Percentiles rank a stretch among this genome's conserved stretches.
Conservation (phyloP, 1,284 basidiomycete genomes). For the Phenoliferia sp. region DNA sequence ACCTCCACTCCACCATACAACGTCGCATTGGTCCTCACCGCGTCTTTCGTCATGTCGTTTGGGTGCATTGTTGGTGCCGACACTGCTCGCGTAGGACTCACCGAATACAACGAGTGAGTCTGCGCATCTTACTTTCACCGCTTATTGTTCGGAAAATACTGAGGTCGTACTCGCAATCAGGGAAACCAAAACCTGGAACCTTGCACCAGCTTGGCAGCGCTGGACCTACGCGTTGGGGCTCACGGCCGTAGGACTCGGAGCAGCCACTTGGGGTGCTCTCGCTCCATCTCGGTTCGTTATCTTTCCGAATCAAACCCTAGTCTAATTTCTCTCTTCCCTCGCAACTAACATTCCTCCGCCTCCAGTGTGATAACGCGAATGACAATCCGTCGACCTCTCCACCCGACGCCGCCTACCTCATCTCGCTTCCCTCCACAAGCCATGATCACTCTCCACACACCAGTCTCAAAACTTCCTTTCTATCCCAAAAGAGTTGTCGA, state of each 20-base stretch:
- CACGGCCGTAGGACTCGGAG: conserved; percentile 1
- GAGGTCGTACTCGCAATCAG: neutral
- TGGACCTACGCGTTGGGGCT: conserved; percentile 18
- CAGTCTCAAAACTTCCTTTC: conserved; percentile 8
- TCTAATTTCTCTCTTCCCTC: neutral
- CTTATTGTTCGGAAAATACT: neutral
- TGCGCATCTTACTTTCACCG: neutral
- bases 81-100: conserved; percentile 20
- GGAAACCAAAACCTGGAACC: conserved; percentile 20
- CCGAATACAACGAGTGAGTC: conserved; percentile 14
- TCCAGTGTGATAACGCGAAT: conserved; percentile 22
- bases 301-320: too few relatives aligned
- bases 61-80: conserved; percentile 22
- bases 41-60: conserved; percentile 18
- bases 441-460: conserved; percentile 15
- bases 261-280: conserved; percentile 13
- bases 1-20: conserved; percentile 21
- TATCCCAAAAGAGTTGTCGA: neutral
- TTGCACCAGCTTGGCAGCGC: conserved; percentile 24
- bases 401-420: neutral
- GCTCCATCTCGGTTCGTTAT: conserved; percentile 19
- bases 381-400: conserved; percentile 14
- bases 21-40: conserved; percentile 20
- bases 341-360: neutral
- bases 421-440: conserved; percentile 22